Evolutionary conservation across 495 filamentous ascomycete genomes (phyloP), one percentile per base, ranked within the genome.

Genomic region (Penicillium crystallinum): DNA sequence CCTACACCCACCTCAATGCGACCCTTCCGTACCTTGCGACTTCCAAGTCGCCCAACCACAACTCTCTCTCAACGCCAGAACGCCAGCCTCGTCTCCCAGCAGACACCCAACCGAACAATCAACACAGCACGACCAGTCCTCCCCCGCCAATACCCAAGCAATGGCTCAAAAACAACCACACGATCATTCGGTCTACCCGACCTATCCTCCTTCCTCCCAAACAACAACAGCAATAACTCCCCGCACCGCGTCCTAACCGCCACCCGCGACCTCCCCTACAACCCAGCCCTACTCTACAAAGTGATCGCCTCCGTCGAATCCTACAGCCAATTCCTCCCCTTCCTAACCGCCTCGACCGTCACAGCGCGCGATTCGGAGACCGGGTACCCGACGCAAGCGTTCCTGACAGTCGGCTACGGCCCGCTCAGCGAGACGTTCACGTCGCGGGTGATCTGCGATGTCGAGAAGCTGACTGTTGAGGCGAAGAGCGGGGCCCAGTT

Each of bases 311-410:
- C 95, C 65, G 83, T 96, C 55, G 77, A 86, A 67, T 80, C 78
- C 58, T 98, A 97, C 83, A 69, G 71, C 36, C 60, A 71, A 55
- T 97, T 95, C 81, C 81, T 96, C 27, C 92, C 92, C 8, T 95
- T 93, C 81, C 90, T 90, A 69, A 74, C 76, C 11, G 71, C 74
- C 6, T 89, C 86, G 2, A 77, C 68, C 27, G 87, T 96, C 2
- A 96, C 89, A n/a, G 50, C 67, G 42, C 75, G 80, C 38, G 76
- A 81, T 49, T 64, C 73, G 0, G 60, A 74, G 41, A 72, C 70
- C 11, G 60, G 75, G 1, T 86, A 82, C 69, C 93, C 93, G 0
- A 76, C 79, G 18, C 82, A 82, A 60, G 93, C 89, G 1, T 83
- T 85, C 65, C 78, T 98, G 18, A 86, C 82, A 4, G 82, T 96